Conservation (phyloP, 2,329 filamentous ascomycete genomes). For the Tetracladium maxilliforme region DNA sequence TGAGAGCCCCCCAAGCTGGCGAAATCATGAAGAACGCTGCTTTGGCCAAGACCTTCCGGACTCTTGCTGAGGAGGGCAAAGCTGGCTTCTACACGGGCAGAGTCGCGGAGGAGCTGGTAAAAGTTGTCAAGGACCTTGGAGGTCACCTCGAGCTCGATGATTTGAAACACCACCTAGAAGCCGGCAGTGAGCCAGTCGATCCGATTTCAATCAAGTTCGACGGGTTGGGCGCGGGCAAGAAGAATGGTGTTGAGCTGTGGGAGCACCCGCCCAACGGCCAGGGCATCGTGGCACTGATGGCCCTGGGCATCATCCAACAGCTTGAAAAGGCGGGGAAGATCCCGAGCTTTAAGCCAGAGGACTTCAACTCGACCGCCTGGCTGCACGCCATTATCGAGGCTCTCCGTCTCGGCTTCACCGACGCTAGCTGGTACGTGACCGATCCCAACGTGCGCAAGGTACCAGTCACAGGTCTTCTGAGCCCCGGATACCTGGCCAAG, state of each 20-base stretch:
- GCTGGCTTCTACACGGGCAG: slow-evolving; percentile 81
- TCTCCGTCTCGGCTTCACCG: slow-evolving; percentile 78
- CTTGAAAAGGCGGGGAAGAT: slow-evolving; percentile 66
- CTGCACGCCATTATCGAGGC: slow-evolving; percentile 81
- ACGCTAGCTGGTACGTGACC: slow-evolving; percentile 79
- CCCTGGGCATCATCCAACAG: slow-evolving; percentile 79
- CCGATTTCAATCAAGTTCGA: slow-evolving; percentile 71
- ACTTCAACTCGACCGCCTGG: slow-evolving; percentile 72
- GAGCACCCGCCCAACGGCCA: slow-evolving; percentile 96
- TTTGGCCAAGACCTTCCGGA: slow-evolving; percentile 67
- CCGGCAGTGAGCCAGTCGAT: slow-evolving; percentile 65
- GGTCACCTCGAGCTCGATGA: slow-evolving; percentile 71
- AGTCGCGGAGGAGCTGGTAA: slow-evolving; percentile 68
- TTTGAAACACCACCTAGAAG: slow-evolving; percentile 58
- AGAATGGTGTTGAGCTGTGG: slow-evolving; percentile 66
- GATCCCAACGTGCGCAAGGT: slow-evolving; percentile 64
- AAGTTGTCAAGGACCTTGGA: slow-evolving; percentile 61
- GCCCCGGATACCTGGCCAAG: slow-evolving; percentile 57
- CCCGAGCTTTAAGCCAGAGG: slow-evolving; percentile 47
- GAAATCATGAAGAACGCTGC: slow-evolving; percentile 82
- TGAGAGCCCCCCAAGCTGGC: slow-evolving; percentile 60
- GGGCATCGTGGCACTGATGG: slow-evolving; percentile 89
- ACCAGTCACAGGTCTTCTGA: slow-evolving; percentile 56
- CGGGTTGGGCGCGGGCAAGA: slow-evolving; percentile 38
- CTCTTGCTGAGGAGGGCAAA: slow-evolving; percentile 68